These are phyloP conservation scores for Bombardia bombarda DNA, from an alignment of 495 filamentous ascomycete species.

Conservation along the genomic window DNA sequence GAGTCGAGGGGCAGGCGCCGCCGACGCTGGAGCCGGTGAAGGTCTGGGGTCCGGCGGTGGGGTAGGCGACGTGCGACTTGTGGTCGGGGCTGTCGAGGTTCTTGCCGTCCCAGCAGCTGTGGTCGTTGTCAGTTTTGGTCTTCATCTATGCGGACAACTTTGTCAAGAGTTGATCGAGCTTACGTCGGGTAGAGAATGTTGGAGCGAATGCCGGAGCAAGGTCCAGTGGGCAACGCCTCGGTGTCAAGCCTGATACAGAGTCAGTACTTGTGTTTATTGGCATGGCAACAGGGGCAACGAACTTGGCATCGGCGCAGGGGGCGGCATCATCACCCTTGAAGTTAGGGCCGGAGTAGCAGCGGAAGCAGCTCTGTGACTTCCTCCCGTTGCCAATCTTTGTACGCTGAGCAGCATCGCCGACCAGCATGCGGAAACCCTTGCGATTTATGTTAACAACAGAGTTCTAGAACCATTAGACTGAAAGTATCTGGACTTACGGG, in stretches of 20 bases:
- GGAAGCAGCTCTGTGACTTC: conserved; percentile 31
- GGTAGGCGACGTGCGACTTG: conserved; percentile 52
- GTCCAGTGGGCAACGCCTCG: conserved; percentile 16
- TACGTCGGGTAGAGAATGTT: conserved; percentile 36
- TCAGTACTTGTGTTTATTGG: too few species aligned
- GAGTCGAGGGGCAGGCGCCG: conserved; percentile 42
- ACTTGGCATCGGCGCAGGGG: conserved; percentile 23
- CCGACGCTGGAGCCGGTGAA: conserved; percentile 26
- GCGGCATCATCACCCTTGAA: conserved; percentile 29
- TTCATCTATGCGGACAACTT: too few species aligned
- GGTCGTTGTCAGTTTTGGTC: too few species aligned
- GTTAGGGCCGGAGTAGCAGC: conserved; percentile 31
- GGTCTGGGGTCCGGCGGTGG: conserved; percentile 40
- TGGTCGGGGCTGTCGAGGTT: conserved; percentile 48
- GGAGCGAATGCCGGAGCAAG: conserved; percentile 30
- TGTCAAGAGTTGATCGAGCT: conserved; percentile 3
- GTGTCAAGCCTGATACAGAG: too few species aligned
- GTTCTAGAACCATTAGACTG: too few species aligned
- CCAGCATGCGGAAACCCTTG: conserved; percentile 37
- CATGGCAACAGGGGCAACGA: too few species aligned
- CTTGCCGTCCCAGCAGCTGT: conserved; percentile 58
- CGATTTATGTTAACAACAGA: not conserved
- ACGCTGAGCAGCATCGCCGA: conserved; percentile 27
- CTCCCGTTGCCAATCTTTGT: conserved; percentile 11
- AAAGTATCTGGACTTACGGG: conserved; percentile 22